Evolutionary conservation across 2,329 filamentous ascomycete genomes (phyloP), one percentile per base, ranked within the genome.

Genomic region (Rasamsonia emersonii): DNA sequence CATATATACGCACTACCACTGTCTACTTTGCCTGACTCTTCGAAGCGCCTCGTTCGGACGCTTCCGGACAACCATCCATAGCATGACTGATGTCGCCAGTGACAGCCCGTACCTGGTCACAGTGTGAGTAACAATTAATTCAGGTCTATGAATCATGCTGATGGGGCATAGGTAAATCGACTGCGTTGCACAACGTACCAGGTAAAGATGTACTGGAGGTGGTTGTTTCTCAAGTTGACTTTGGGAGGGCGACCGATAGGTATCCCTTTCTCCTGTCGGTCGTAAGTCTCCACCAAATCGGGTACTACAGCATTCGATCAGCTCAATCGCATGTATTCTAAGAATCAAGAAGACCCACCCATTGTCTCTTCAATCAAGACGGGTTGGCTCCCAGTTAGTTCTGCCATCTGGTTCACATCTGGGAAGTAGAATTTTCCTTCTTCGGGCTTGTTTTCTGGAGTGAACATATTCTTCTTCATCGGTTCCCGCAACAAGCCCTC

Each of bases 391-490:
- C 83, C 85, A 15, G 78, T 79, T 54, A 86, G 61, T 39, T 67
- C 69, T 2, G 91, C 91, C 91, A 98, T 98, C 68, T 95, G 77
- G 48, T 72, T 61, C 15, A 98, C 85, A 59, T 94, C 89, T 0
- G 91, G 89, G 52, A 98, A 98, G 62, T 94, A 94, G 56, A 93
- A 98, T 58, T 86, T 79, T 37, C 80, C 76, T 52, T 78, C 77
- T 45, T 88, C 79, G 0, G 89, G 89, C 46, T 76, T 69, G 49
- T 98, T 98, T 0, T 82, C 78, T 0, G 91, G 91, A 35, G 91
- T 98, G 58, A 98, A 98, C 73, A 88, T 82, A 58, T 98, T 98
- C 71, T 89, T 93, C 72, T 93, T 91, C 75, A 85, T 93, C 6
- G 89, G 89, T 63, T 91, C 77, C 38, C 91, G 65, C 54, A 98